Evolutionary conservation across 495 filamentous ascomycete species (phyloP), one percentile per base, ranked within the genome.

Genomic region (Pyrenula massariospora): DNA sequence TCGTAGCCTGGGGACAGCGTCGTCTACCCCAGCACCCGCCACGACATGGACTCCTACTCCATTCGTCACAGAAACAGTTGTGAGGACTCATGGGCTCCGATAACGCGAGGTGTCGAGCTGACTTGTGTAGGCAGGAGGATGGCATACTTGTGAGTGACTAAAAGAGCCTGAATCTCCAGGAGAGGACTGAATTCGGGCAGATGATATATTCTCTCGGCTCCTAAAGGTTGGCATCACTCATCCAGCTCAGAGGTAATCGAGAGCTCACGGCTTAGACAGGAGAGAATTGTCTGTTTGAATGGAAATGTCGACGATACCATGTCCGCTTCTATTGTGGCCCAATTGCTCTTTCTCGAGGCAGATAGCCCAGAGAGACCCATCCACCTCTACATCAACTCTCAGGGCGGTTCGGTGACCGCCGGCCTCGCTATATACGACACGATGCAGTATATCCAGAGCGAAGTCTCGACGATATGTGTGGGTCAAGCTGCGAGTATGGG

Each of bases 351-450:
- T 79, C 90, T 97, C 66, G 93, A 98, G 80, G 93, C 93, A 59
- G 93, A 96, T 63, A 88, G 88, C 70, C 93, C 92, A 3, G 75
- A 90, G 58, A 96, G 95, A 68, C 84, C 90, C 24, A 96, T 98
- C 56, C 90, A 88, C 57, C 87, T 98, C 61, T 98, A 98, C 71
- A 97, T 98, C 70, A 94, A 98, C 70, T 92, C 89, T 0, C 94
- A 94, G 2, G 93, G 93, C 24, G 93, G 93, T 25, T 89, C 86
- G n/a, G 93, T 98, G 47, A 96, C 92, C 54, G 91, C 89, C 0
- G 85, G 93, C 3, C 79, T 98, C 24, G 91, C 93, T 51, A 96
- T 98, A 66, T 98, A 98, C 76, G 93, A 98, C 69, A 97, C 94
- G 53, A 98, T 98, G 92, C 84, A 85, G 58, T 98, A 97, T 73